phyloP scores from a whole-genome alignment of 202 grass and related monocot genomes.

The Elaeis oleifera region DNA sequence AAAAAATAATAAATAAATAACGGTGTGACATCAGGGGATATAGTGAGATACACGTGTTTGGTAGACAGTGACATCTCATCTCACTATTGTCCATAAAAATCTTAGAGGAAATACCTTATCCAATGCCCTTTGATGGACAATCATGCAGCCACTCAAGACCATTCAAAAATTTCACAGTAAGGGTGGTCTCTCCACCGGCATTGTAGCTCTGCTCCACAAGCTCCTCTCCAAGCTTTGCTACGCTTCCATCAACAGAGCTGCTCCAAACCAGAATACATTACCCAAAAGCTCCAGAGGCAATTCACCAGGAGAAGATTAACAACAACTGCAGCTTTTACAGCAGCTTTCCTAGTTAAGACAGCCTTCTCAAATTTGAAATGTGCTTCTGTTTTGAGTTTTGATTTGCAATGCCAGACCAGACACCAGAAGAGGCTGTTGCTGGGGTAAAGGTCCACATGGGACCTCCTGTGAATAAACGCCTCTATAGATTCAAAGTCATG shows the following conservation, averaged over 20 bases:
- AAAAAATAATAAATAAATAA: too few relatives aligned
- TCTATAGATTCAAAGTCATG: constrained; percentile 64
- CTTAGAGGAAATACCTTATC: too few relatives aligned
- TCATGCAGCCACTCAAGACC: not conserved
- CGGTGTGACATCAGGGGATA: too few relatives aligned
- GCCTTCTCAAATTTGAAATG: constrained; percentile 10
- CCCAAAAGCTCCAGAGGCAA: too few relatives aligned
- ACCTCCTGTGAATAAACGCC: constrained; percentile 44
- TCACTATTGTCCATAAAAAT: too few relatives aligned
- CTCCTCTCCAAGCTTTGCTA: not conserved
- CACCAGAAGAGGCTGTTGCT: constrained; percentile 53
- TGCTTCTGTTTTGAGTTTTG: constrained; percentile 44
- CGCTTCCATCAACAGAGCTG: not conserved
- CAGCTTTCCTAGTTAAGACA: constrained; percentile 20
- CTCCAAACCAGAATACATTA: constrained; percentile 34
- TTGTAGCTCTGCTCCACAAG: not conserved
- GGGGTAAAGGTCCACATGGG: constrained; percentile 37
- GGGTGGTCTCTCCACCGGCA: not conserved
- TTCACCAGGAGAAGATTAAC: constrained; percentile 22
- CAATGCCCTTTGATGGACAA: too few relatives aligned
- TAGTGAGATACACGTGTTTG: too few relatives aligned
- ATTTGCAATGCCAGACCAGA: constrained; percentile 45
- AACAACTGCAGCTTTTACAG: not conserved
- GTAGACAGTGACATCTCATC: too few relatives aligned
- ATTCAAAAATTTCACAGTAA: not conserved